Evolutionary conservation across 208 protist genomes (phyloP), one percentile per base, ranked within the genome.

Genomic region (Vickermania spadyakhi): DNA sequence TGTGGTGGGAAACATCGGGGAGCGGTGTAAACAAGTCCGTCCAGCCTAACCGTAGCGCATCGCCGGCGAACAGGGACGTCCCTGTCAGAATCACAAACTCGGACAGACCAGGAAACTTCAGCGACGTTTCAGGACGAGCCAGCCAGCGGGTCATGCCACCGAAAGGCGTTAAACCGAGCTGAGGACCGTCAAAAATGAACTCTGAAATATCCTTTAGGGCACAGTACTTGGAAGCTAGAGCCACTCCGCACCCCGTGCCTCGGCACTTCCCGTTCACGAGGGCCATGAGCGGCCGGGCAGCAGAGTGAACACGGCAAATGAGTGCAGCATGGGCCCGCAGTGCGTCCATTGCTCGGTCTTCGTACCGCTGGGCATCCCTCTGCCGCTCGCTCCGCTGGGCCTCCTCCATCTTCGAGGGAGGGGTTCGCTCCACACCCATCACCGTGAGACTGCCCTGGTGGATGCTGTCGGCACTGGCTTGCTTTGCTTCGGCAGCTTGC

Each of bases 41-140:
- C 84, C 88, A 96, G 22, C 91, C 88, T 4, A 96, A 68, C 13
- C 88, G 77, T 30, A 93, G 75, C 26, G 75, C 91, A 49, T 96
- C 91, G 13, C 91, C 91, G 28, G 86, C 86, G 65, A 93, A 94
- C 51, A 96, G 82, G 3, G 86, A 89, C 25, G 84, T 81, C 13
- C 91, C 91, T 1, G 91, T 94, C 45, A 96, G 74, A 72, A 93
- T 73, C 21, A 93, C 72, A 63, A 94, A 96, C 73, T 96, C 87
- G 26, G 91, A 83, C 2, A 96, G 70, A 11, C 91, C 91, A 7
- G 91, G 91, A 63, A 81, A 95, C 70, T 96, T 96, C 27, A 94
- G 73, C 11, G 85, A 91, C 22, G 83, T 92, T 65, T 93, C 91
- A 0, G 78, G 76, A 1, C 88, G 82, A 21, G 86, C 78, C 42